These are phyloP conservation scores for Mycena maculata DNA, from an alignment of 768 basidiomycete species.

Conservation along the genomic window DNA sequence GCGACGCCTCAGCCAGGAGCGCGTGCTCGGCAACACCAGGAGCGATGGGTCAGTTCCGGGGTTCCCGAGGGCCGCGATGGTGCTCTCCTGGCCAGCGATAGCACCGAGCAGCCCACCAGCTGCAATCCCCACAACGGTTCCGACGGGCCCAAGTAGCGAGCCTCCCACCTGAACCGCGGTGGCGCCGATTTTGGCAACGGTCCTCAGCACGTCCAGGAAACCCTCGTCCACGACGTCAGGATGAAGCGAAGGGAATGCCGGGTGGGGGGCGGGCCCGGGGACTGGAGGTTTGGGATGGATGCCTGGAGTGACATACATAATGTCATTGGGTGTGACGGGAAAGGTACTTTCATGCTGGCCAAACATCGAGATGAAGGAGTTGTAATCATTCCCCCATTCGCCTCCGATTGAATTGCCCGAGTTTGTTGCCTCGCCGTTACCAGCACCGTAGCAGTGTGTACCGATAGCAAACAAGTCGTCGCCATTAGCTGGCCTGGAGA, in stretches of 20 bases:
- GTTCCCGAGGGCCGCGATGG: background rate
- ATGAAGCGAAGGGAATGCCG: background rate
- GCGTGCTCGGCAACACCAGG: background rate
- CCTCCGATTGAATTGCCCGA: conserved; percentile 6
- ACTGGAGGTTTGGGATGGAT: background rate
- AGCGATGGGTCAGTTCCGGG: background rate
- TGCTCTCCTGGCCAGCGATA: background rate
- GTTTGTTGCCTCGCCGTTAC: background rate
- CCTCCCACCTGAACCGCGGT: background rate
- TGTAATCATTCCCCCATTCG: conserved; percentile 8
- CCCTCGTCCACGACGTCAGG: background rate
- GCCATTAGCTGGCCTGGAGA: background rate
- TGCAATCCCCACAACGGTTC: background rate
- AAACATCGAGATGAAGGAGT: conserved; percentile 1
- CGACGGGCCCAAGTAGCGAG: background rate
- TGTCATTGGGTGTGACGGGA: background rate
- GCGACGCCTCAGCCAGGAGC: background rate
- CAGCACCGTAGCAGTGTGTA: conserved; percentile 6
- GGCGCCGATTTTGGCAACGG: background rate
- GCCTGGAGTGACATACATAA: background rate
- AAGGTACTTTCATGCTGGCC: background rate
- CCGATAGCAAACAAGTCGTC: background rate
- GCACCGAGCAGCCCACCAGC: background rate
- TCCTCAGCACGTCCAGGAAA: background rate
- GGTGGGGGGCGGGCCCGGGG: background rate